Evolutionary conservation across 2,329 filamentous ascomycete species (phyloP).

Genomic region (Apiospora kogelbergensis): DNA sequence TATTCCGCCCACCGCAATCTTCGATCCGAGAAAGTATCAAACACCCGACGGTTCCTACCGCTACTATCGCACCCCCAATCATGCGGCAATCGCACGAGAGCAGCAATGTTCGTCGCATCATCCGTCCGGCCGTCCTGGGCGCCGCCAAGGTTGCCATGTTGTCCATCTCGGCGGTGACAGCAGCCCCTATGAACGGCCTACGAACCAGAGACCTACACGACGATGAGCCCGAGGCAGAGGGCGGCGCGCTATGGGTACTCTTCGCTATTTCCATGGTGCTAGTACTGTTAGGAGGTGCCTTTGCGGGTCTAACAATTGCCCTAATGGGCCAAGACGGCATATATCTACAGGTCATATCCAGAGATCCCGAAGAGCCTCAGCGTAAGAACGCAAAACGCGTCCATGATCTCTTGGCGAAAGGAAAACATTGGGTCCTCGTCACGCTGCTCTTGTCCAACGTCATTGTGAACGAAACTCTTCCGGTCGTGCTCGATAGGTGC

Average conservation of each 20-base stretch:
- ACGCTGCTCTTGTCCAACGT: constrained; percentile 93
- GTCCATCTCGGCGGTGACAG: constrained; percentile 12
- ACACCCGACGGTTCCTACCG: neutral
- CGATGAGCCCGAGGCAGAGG: constrained; percentile 51
- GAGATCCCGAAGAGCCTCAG: constrained; percentile 82
- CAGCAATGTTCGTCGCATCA: constrained; percentile 10
- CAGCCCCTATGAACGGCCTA: constrained; percentile 23
- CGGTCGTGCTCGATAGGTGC: constrained; percentile 91
- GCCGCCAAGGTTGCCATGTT: constrained; percentile 9
- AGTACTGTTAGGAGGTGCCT: constrained; percentile 86
- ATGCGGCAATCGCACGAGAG: neutral
- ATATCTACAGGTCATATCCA: constrained; percentile 91
- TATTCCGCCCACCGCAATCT: neutral
- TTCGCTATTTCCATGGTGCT: constrained; percentile 75
- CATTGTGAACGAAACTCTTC: constrained; percentile 94
- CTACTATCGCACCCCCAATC: neutral
- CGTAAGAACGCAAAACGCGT: constrained; percentile 83
- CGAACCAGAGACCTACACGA: constrained; percentile 36
- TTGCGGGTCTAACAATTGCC: constrained; percentile 90
- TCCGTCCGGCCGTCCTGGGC: constrained; percentile 15
- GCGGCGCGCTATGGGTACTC: constrained; percentile 76
- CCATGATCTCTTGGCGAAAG: constrained; percentile 74
- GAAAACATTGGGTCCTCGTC: constrained; percentile 98
- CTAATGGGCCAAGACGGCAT: constrained; percentile 83
- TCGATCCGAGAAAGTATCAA: neutral